A percentile compares a stretch with the other conserved stretches of the same genome.
Evolutionary conservation across 169 alveolate species (phyloP).

Genomic region (Hammondia hammondi): DNA sequence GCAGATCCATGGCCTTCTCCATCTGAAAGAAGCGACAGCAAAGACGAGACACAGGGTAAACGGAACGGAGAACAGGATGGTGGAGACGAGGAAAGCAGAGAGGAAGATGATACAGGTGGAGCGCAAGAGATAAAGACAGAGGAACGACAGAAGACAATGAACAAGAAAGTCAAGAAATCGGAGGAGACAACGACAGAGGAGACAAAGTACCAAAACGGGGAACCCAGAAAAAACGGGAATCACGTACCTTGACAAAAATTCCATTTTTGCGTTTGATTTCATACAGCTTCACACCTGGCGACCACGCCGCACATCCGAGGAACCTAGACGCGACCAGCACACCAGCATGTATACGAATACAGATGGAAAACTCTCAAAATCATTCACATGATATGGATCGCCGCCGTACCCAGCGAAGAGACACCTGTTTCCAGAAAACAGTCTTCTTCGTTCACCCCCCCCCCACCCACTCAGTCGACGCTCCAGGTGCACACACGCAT

Average conservation of each 20-base stretch:
- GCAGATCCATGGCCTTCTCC: slow-evolving; percentile 27
- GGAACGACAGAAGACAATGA: neutral
- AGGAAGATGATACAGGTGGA: too few species aligned
- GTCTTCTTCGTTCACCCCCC: too few species aligned
- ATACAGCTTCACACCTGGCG: neutral
- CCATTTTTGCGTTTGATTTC: neutral
- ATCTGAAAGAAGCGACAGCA: neutral
- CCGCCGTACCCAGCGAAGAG: too few species aligned
- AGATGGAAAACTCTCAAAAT: too few species aligned
- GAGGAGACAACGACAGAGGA: neutral
- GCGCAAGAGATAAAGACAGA: neutral
- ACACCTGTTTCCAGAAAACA: too few species aligned
- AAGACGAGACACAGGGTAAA: neutral
- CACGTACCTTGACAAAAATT: neutral
- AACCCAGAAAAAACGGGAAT: neutral
- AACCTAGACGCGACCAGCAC: slow-evolving; percentile 20
- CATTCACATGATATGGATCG: too few species aligned
- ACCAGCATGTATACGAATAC: neutral
- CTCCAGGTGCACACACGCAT: too few species aligned
- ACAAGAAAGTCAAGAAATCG: neutral
- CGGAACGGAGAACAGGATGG: too few species aligned
- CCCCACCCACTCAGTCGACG: too few species aligned
- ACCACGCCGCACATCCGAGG: neutral
- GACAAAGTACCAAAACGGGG: neutral
- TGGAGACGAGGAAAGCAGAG: too few species aligned